These are phyloP conservation scores for Jamesozyma spencerorum DNA, from an alignment of 805 yeast genomes.

Conservation along the genomic window DNA sequence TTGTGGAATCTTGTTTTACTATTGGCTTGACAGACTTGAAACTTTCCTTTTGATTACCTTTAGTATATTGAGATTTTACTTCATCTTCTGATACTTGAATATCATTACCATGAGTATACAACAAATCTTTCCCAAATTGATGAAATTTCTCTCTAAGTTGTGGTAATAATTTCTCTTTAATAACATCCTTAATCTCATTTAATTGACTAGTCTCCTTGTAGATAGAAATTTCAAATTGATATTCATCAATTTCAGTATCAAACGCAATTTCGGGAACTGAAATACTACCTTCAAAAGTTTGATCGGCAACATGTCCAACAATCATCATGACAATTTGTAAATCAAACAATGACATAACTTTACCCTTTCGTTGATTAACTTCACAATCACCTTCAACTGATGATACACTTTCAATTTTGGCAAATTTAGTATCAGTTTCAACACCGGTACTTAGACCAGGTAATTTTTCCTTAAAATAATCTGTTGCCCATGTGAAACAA, in stretches of 20 bases:
- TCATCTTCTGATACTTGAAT: slow-evolving; percentile 74
- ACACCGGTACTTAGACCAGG: slow-evolving; percentile 37
- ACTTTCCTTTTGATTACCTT: slow-evolving; percentile 36
- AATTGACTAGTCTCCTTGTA: slow-evolving; percentile 45
- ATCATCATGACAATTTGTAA: slow-evolving; percentile 56
- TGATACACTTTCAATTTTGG: slow-evolving; percentile 29
- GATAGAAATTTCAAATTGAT: slow-evolving; percentile 71
- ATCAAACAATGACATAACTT: slow-evolving; percentile 86
- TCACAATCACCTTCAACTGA: slow-evolving; percentile 89
- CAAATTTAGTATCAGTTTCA: slow-evolving; percentile 19
- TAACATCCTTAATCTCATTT: slow-evolving; percentile 39
- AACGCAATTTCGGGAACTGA: slow-evolving; percentile 88
- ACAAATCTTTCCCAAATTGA: slow-evolving; percentile 69
- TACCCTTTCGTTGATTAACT: slow-evolving; percentile 94
- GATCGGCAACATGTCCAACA: slow-evolving; percentile 37
- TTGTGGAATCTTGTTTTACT: slow-evolving; percentile 5
- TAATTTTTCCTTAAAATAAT: slow-evolving; percentile 59
- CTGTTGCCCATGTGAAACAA: slow-evolving; percentile 84
- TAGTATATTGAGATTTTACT: slow-evolving; percentile 48
- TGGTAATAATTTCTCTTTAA: slow-evolving; percentile 58
- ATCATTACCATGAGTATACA: slow-evolving; percentile 68
- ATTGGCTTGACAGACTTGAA: slow-evolving; percentile 7
- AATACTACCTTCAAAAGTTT: slow-evolving; percentile 57
- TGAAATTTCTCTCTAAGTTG: slow-evolving; percentile 50
- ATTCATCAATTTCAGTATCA: slow-evolving; percentile 78